These are phyloP conservation scores for Boletus coccyginus DNA, from an alignment of 768 basidiomycete genomes.

Conservation along the genomic window DNA sequence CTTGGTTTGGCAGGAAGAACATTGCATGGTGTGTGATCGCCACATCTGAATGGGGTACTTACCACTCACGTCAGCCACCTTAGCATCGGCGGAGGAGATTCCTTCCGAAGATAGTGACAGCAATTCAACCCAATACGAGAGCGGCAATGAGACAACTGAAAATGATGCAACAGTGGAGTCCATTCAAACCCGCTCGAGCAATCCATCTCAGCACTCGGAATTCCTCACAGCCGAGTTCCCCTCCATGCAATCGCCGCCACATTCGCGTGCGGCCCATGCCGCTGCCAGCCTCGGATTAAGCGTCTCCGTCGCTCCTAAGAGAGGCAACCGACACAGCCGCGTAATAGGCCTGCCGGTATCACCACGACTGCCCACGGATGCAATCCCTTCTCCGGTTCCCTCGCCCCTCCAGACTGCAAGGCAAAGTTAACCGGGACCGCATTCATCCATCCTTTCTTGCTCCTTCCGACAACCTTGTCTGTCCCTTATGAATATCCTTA, in stretches of 20 bases:
- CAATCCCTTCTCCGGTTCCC: constrained; percentile 8
- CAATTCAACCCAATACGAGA: constrained; percentile 65
- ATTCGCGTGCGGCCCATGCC: constrained; percentile 53
- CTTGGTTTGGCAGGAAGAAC: constrained; percentile 74
- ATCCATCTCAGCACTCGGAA: constrained; percentile 28
- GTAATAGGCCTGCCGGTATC: constrained; percentile 61
- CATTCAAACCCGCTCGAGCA: constrained; percentile 37
- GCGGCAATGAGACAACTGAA: constrained; percentile 70
- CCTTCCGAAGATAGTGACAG: constrained; percentile 72
- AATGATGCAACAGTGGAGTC: constrained; percentile 51
- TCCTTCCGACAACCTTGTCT: background rate
- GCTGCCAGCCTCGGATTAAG: constrained; percentile 74
- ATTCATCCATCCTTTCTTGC: background rate
- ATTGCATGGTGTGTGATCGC: constrained; percentile 52
- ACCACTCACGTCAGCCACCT: constrained; percentile 4
- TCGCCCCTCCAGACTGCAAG: constrained; percentile 25
- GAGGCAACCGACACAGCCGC: constrained; percentile 61
- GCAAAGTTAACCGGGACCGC: constrained; percentile 17
- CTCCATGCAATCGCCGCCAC: constrained; percentile 39
- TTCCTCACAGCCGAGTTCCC: constrained; percentile 26
- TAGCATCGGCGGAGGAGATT: constrained; percentile 54
- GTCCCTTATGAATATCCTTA: constrained; percentile 12
- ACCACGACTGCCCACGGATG: constrained; percentile 27
- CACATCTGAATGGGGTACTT: background rate
- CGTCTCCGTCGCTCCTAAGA: constrained; percentile 53